Evolutionary conservation across 2,329 filamentous ascomycete genomes (phyloP).

Genomic region (Botrytis cinerea): DNA sequence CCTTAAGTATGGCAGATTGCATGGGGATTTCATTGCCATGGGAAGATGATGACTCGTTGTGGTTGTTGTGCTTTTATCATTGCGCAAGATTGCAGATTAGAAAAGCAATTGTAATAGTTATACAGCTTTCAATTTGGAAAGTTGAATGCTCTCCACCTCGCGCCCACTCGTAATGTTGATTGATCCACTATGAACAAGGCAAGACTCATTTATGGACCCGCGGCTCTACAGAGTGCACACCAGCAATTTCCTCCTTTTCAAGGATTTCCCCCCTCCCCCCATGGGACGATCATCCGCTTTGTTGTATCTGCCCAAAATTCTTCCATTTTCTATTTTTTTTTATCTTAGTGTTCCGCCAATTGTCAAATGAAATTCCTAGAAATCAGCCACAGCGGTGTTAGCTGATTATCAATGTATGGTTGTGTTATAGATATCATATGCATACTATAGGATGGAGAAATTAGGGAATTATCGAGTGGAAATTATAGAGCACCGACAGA

Average conservation of each 20-base stretch:
- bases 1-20: not conserved
- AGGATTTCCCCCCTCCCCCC: slow-evolving; percentile 2
- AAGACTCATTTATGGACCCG: not conserved
- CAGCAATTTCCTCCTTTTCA: slow-evolving; percentile 16
- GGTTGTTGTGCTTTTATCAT: not conserved
- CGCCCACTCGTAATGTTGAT: slow-evolving; percentile 5
- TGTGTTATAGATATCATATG: no score
- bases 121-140: not conserved
- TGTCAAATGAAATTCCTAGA: not conserved
- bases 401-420: not conserved
- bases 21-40: not conserved
- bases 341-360: not conserved
- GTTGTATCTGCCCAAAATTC: no score
- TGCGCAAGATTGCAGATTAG: slow-evolving; percentile 9
- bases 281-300: slow-evolving; percentile 25
- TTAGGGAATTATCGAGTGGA: not conserved
- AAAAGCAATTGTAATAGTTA: not conserved
- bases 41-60: not conserved
- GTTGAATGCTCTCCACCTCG: slow-evolving; percentile 5
- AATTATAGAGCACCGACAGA: not conserved
- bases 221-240: not conserved
- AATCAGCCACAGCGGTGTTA: not conserved
- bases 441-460: not conserved
- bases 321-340: not conserved
- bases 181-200: not conserved